phyloP scores from a whole-genome alignment of 208 protist species.

The Porcisia deanei region DNA sequence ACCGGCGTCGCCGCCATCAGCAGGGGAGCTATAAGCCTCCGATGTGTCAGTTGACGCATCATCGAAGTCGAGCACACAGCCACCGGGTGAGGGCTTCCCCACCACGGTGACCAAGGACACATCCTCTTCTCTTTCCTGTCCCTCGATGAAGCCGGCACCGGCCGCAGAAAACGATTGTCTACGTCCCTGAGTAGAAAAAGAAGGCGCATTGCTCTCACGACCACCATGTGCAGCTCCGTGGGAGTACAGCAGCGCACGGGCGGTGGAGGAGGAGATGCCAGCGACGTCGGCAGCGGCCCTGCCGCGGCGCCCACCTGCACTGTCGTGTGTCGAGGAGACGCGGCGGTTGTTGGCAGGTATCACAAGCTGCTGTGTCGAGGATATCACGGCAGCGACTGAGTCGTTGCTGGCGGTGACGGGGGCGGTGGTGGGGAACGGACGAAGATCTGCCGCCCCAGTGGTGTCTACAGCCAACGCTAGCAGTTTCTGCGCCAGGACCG shows the following conservation, averaged over 20 bases:
- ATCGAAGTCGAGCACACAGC: conserved; percentile 27
- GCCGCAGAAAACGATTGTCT: conserved; percentile 11
- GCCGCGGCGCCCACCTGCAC: not conserved
- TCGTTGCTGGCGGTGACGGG: not conserved
- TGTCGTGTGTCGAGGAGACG: conserved; percentile 20
- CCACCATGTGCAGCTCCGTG: not conserved
- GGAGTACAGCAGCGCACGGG: conserved; percentile 19
- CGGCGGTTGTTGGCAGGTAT: conserved; percentile 48
- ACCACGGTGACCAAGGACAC: conserved; percentile 17
- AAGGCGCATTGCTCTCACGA: not conserved
- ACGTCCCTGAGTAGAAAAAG: not conserved
- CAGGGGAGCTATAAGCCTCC: not conserved
- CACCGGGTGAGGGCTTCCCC: conserved; percentile 19
- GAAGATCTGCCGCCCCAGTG: not conserved
- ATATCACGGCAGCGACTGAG: conserved; percentile 7
- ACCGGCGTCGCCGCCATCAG: not conserved
- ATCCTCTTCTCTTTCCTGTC: conserved; percentile 12
- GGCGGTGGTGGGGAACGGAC: not conserved
- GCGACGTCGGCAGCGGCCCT: conserved; percentile 11
- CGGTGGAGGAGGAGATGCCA: conserved; percentile 25
- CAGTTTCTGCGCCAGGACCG: conserved; percentile 50
- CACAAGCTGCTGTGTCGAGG: conserved; percentile 31
- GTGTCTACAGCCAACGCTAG: conserved; percentile 65
- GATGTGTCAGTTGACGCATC: conserved; percentile 7
- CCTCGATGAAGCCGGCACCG: conserved; percentile 29